Evolutionary conservation across 2,329 filamentous ascomycete genomes (phyloP).

Genomic region (Colletotrichum simmondsii): DNA sequence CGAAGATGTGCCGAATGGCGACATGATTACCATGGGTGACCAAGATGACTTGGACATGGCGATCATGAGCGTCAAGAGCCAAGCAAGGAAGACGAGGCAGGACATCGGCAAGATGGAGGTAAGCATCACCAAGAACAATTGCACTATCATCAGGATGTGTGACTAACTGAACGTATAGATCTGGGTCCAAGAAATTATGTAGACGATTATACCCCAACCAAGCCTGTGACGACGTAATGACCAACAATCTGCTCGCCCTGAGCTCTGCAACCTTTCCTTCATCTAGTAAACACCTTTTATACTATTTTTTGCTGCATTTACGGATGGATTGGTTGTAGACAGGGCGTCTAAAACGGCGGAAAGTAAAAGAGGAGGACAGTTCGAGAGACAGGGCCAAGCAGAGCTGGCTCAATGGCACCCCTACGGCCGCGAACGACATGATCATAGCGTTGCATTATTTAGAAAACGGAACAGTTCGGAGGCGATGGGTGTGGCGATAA

Average conservation of each 20-base stretch:
- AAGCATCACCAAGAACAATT: constrained; percentile 51
- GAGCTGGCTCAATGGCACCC: constrained; percentile 37
- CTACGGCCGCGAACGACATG: constrained; percentile 28
- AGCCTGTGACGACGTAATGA: constrained; percentile 44
- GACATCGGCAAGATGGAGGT: constrained; percentile 98
- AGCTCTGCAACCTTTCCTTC: constrained; percentile 24
- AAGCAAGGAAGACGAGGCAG: constrained; percentile 76
- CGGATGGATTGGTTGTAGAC: constrained; percentile 30
- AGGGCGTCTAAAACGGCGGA: constrained; percentile 27
- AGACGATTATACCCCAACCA: constrained; percentile 46
- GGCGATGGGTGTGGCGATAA: constrained; percentile 2
- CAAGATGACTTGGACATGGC: constrained; percentile 96
- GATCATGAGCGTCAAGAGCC: constrained; percentile 74
- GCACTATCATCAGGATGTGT: neutral
- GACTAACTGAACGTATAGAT: constrained; percentile 50
- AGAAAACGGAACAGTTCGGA: constrained; percentile 12
- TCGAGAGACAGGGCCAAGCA: constrained; percentile 27
- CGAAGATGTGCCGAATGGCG: constrained; percentile 79
- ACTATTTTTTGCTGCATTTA: constrained; percentile 25
- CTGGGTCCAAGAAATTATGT: constrained; percentile 56
- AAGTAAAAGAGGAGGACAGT: neutral
- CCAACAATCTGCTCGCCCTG: constrained; percentile 38
- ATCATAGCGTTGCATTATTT: constrained; percentile 33
- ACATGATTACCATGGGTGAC: constrained; percentile 97
- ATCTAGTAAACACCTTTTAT: constrained; percentile 11